Evolutionary conservation across 1,139 yeast genomes (phyloP).

Genomic region (Suhomyces maxii): DNA sequence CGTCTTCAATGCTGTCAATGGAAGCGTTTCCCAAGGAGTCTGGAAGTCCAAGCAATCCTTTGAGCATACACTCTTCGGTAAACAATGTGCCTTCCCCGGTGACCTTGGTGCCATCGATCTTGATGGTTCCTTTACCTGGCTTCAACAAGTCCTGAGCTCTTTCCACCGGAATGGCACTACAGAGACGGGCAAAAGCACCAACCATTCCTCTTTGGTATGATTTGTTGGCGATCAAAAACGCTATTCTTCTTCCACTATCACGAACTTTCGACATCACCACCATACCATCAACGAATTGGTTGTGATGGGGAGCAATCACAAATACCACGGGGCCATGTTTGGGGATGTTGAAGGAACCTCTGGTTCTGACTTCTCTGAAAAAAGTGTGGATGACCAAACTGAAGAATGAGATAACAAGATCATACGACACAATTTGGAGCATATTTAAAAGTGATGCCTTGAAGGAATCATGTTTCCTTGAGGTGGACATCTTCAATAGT

Average conservation of each 20-base stretch:
- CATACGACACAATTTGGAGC: constrained; percentile 21
- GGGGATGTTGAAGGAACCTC: constrained; percentile 46
- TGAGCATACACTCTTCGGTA: constrained; percentile 43
- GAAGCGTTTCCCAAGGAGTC: constrained; percentile 58
- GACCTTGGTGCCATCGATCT: constrained; percentile 37
- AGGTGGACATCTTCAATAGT: no score
- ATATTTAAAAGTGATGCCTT: not conserved
- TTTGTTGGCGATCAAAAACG: constrained; percentile 24
- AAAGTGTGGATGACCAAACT: constrained; percentile 41
- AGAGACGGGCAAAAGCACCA: constrained; percentile 56
- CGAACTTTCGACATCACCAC: constrained; percentile 43
- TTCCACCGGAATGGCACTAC: constrained; percentile 71
- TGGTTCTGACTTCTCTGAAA: constrained; percentile 41
- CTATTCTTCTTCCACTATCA: constrained; percentile 36
- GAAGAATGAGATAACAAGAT: constrained; percentile 38
- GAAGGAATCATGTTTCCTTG: not conserved
- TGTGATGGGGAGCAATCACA: constrained; percentile 50
- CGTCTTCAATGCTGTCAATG: constrained; percentile 52
- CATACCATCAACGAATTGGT: constrained; percentile 46
- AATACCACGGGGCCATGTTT: constrained; percentile 41
- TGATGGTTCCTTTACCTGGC: constrained; percentile 48
- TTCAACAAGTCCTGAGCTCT: constrained; percentile 67
- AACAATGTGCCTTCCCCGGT: constrained; percentile 55
- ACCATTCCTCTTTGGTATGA: constrained; percentile 26
- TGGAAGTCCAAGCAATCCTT: constrained; percentile 66